phyloP scores from a whole-genome alignment of 2,329 filamentous ascomycete species.

The Malbranchea zuffiana region DNA sequence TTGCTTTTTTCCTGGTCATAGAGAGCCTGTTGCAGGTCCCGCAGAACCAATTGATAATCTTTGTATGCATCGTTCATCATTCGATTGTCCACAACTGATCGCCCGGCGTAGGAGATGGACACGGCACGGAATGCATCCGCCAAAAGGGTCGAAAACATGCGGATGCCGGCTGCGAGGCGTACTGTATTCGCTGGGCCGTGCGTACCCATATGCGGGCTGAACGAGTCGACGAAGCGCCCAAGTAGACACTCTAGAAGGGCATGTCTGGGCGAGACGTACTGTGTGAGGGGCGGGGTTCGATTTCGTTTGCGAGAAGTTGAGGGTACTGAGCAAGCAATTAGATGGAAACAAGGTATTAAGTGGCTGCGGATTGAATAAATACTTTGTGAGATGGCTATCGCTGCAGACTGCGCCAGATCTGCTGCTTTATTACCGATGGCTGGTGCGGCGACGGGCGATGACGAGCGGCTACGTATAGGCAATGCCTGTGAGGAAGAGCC shows the following conservation, averaged over 20 bases:
- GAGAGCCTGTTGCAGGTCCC: conserved; percentile 28
- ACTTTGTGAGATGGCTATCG: too few relatives aligned
- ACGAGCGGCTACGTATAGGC: too few relatives aligned
- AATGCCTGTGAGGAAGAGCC: too few relatives aligned
- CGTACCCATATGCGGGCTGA: conserved; percentile 28
- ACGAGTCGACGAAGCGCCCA: conserved; percentile 31
- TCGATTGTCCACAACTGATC: conserved; percentile 25
- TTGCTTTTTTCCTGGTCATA: conserved; percentile 27
- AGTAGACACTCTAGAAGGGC: conserved; percentile 25
- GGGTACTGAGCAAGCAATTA: too few relatives aligned
- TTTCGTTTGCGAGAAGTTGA: not conserved
- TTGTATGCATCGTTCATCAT: conserved; percentile 26
- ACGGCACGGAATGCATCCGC: conserved; percentile 30
- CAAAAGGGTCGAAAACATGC: conserved; percentile 32
- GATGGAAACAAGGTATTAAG: too few relatives aligned
- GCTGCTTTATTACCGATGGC: too few relatives aligned
- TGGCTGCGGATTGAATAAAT: too few relatives aligned
- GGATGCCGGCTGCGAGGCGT: conserved; percentile 28
- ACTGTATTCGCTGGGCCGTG: conserved; percentile 29
- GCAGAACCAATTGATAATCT: conserved; percentile 27
- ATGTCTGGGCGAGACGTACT: not conserved
- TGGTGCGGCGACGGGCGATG: too few relatives aligned
- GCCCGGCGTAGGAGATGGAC: conserved; percentile 31
- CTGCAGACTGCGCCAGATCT: too few relatives aligned
- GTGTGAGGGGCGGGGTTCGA: not conserved